Evolutionary conservation across 768 basidiomycete genomes (phyloP).

Genomic region (Floccularia luteovirens): DNA sequence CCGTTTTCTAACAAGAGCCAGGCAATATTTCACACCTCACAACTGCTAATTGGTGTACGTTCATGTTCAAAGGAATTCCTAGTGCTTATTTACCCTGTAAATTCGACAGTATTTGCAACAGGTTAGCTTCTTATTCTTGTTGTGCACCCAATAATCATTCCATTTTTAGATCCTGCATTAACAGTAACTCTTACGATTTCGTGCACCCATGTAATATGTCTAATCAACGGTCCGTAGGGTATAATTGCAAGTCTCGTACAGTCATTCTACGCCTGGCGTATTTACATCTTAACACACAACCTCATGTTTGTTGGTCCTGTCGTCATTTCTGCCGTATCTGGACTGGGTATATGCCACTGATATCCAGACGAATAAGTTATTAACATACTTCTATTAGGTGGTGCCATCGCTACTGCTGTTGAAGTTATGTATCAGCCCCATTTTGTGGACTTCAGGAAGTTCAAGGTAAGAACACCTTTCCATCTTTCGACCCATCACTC

Average conservation of each 20-base stretch:
- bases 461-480: slow-evolving; percentile 18
- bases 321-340: slow-evolving; percentile 10
- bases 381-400: slow-evolving; percentile 9
- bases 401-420: slow-evolving; percentile 18
- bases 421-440: slow-evolving; percentile 14
- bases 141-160: neutral
- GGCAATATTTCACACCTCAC: neutral
- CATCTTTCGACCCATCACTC: no score
- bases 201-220: neutral
- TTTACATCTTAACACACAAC: slow-evolving; percentile 18
- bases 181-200: slow-evolving; percentile 23
- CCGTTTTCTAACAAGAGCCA: no score
- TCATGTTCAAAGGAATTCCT: neutral
- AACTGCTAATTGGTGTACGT: neutral
- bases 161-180: slow-evolving; percentile 30
- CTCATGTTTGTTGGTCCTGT: slow-evolving; percentile 10
- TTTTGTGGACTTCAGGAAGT: slow-evolving; percentile 19
- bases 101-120: slow-evolving; percentile 31
- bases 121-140: slow-evolving; percentile 14
- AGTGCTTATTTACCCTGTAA: neutral
- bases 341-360: slow-evolving; percentile 11
- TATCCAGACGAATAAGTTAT: neutral
- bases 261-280: slow-evolving; percentile 36
- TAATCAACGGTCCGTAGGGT: slow-evolving; percentile 19
- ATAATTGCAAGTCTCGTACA: slow-evolving; percentile 37